Base-by-base conservation (phyloP, 1,139 yeast species). In the Kodamaea derodonti region DNA sequence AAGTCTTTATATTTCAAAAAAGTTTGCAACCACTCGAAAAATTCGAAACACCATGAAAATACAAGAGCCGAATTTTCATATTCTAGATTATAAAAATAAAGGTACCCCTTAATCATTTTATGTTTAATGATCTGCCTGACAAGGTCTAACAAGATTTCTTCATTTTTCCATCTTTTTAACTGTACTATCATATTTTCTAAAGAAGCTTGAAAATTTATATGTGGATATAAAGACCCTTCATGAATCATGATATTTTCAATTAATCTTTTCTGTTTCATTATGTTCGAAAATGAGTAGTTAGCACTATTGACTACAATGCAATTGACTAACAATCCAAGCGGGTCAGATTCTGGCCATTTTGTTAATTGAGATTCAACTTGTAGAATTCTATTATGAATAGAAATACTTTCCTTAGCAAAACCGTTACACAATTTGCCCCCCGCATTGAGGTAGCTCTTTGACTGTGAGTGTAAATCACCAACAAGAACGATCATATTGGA, bases 241-340 rank as follows among this genome's bases (percentile, higher is more conserved):
- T 14, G 15, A 9, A 43, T 33, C 27, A 57, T 33, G 23, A 31
- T 43, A 3, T 30, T 25, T 5, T 27, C 12, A 11, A 49, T 16
- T 2, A 34, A 14, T 9, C 14, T 18, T 1, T 24, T 27, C 8
- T 40, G 34, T 5, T 36, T 34, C 4, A 40, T 14, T 0, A 57
- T 18, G 3, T 42, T 42, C 4, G 42, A 37, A 34, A 46, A 61
- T 3, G 54, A 36, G 31, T 53, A 51, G 4, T 42, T 32, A 1
- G 66, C 66, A 0, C 51, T 51, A 33, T 54, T 44, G 6, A 34
- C 27, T 24, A 40, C 36, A 13, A 56, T 42, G 1, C 56, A 48
- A 13, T 44, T 33, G 22, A 49, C 43, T 3, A 58, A 17, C 2
- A 20, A 15, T 4, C 26, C 26, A 12, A 42, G 16, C 4, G 39